Percentiles rank a stretch among this genome's conserved stretches.
These are phyloP conservation scores for Allium fistulosum DNA, from an alignment of 106 monocot species.

Conservation along the genomic window DNA sequence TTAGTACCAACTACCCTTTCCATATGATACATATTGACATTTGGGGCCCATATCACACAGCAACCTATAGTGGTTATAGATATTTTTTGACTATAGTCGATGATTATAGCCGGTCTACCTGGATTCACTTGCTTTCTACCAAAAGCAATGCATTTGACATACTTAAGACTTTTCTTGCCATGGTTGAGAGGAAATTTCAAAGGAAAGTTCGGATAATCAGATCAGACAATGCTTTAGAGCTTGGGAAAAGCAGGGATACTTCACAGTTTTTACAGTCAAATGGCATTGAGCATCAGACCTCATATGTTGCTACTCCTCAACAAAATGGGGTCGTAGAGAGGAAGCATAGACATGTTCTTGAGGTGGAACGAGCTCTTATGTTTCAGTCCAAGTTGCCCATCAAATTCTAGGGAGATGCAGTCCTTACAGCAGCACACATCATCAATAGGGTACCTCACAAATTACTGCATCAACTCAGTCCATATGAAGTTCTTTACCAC, in stretches of 20 bases:
- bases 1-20: too few relatives aligned
- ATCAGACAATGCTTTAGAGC: neutral
- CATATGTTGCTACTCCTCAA: neutral
- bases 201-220: neutral
- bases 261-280: too few relatives aligned
- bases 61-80: too few relatives aligned
- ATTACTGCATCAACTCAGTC: neutral
- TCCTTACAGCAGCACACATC: neutral
- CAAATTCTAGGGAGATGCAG: neutral
- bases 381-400: neutral
- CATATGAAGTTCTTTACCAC: too few relatives aligned
- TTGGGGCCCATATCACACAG: too few relatives aligned
- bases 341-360: neutral
- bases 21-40: too few relatives aligned
- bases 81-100: slow-evolving; percentile 7
- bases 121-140: neutral
- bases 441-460: neutral
- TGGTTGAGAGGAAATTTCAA: too few relatives aligned
- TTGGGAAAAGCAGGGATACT: too few relatives aligned
- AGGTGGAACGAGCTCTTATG: neutral
- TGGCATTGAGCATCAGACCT: neutral
- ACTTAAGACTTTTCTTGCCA: neutral
- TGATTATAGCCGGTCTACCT: neutral
- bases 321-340: neutral
- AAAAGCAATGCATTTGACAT: neutral